Evolutionary conservation across 768 basidiomycete genomes (phyloP).

Genomic region (Lentinula sp.): DNA sequence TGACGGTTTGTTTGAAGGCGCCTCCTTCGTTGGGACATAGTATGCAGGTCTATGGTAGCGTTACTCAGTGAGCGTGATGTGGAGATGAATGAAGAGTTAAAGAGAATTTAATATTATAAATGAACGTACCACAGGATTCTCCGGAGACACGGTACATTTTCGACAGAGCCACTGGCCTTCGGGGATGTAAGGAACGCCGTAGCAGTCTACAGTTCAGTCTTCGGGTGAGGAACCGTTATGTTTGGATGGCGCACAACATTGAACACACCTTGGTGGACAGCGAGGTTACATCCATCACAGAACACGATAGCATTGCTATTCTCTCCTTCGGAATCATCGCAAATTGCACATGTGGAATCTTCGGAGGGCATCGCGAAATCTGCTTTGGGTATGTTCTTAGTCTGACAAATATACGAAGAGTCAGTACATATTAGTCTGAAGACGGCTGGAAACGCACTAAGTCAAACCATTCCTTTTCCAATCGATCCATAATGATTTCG

Average conservation of each 20-base stretch:
- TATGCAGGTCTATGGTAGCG: slow-evolving; percentile 68
- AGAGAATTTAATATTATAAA: background rate
- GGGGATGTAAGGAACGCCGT: slow-evolving; percentile 98
- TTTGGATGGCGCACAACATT: background rate
- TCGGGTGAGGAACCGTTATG: background rate
- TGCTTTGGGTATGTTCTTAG: slow-evolving; percentile 88
- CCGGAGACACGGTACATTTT: slow-evolving; percentile 97
- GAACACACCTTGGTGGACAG: slow-evolving; percentile 92
- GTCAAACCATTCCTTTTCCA: slow-evolving; percentile 99
- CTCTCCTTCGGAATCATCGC: slow-evolving; percentile 97
- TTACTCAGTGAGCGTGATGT: background rate
- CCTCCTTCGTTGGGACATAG: slow-evolving; percentile 96
- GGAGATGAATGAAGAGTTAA: too few species aligned
- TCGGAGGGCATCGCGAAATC: slow-evolving; percentile 86
- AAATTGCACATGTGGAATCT: slow-evolving; percentile 94
- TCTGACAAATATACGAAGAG: slow-evolving; percentile 38
- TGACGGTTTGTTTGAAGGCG: slow-evolving; percentile 94
- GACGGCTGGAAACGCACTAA: slow-evolving; percentile 48
- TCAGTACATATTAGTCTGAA: background rate
- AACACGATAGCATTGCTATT: slow-evolving; percentile 99
- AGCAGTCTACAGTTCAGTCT: slow-evolving; percentile 64
- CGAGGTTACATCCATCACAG: slow-evolving; percentile 97
- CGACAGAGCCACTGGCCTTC: slow-evolving; percentile 99
- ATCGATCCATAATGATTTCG: slow-evolving; percentile 93
- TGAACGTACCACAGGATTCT: slow-evolving; percentile 81